These are phyloP conservation scores for Phytophthora niederhauseri DNA, from an alignment of 352 stramenopile genomes.

Conservation along the genomic window DNA sequence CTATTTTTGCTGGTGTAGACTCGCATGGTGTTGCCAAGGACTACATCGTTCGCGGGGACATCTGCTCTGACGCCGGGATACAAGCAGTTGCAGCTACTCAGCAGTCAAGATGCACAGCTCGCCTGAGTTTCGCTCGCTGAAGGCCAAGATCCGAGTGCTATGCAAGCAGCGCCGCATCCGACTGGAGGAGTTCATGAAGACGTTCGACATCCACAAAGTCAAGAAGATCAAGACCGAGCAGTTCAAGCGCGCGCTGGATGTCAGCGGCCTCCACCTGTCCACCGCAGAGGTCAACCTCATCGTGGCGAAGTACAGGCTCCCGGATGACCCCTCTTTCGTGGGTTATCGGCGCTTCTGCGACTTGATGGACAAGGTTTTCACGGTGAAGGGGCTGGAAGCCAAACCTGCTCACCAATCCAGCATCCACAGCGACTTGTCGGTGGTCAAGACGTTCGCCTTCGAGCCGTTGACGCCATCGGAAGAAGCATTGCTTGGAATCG, in stretches of 20 bases:
- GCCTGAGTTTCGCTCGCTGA: conserved; percentile 80
- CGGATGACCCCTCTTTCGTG: conserved; percentile 65
- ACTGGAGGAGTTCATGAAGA: conserved; percentile 90
- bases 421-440: conserved; percentile 38
- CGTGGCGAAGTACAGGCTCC: conserved; percentile 70
- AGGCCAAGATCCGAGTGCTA: conserved; percentile 76
- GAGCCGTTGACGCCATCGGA: conserved; percentile 42
- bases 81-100: conserved; percentile 3
- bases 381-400: conserved; percentile 72
- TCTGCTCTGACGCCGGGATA: neutral
- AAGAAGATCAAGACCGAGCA: conserved; percentile 87
- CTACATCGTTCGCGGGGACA: conserved; percentile 6
- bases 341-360: conserved; percentile 87
- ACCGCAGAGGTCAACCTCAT: conserved; percentile 58
- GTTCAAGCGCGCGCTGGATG: conserved; percentile 81
- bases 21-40: neutral
- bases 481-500: conserved; percentile 32
- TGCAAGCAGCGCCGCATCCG: conserved; percentile 87
- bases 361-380: conserved; percentile 87
- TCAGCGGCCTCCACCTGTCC: conserved; percentile 71
- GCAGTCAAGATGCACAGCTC: conserved; percentile 61
- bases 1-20: conserved; percentile 35
- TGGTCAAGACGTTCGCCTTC: conserved; percentile 43
- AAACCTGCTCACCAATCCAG: conserved; percentile 47
- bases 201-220: conserved; percentile 82